Percentiles rank a stretch among this genome's conserved stretches.
phyloP scores from a whole-genome alignment of 148 eudicot genomes.

The Silene latifolia region DNA sequence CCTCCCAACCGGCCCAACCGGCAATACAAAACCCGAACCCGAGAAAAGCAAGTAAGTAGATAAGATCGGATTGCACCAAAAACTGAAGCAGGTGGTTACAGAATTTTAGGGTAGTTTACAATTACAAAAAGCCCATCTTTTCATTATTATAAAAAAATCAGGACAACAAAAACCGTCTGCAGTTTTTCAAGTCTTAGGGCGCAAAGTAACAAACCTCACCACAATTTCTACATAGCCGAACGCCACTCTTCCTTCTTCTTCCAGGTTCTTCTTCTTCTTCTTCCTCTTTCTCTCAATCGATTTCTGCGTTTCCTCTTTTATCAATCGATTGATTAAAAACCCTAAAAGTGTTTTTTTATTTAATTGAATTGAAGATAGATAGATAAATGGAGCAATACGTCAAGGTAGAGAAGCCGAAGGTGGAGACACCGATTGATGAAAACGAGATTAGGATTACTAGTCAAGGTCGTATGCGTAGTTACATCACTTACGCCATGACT shows the following conservation, averaged over 20 bases:
- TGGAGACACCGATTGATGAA: conserved; percentile 85
- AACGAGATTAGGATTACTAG: conserved; percentile 98
- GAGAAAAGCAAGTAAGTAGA: no score
- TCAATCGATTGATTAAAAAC: no score
- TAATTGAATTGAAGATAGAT: not conserved
- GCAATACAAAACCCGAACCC: no score
- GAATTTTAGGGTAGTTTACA: not conserved
- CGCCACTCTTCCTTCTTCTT: conserved; percentile 43
- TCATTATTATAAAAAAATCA: no score
- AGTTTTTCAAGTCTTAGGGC: not conserved
- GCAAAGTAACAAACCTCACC: not conserved
- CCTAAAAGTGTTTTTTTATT: not conserved
- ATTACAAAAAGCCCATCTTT: no score
- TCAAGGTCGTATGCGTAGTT: conserved; percentile 95
- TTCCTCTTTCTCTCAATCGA: not conserved
- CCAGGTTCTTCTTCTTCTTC: conserved; percentile 19
- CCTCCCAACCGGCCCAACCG: no score
- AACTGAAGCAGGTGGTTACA: not conserved
- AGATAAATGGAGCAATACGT: conserved; percentile 79
- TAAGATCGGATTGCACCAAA: no score
- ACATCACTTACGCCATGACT: conserved; percentile 86
- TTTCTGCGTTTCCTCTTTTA: not conserved
- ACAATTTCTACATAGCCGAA: conserved; percentile 46
- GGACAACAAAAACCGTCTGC: not conserved
- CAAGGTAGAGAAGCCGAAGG: conserved; percentile 88